Conservation (phyloP, 208 protist genomes). For the Crithidia sp. region DNA sequence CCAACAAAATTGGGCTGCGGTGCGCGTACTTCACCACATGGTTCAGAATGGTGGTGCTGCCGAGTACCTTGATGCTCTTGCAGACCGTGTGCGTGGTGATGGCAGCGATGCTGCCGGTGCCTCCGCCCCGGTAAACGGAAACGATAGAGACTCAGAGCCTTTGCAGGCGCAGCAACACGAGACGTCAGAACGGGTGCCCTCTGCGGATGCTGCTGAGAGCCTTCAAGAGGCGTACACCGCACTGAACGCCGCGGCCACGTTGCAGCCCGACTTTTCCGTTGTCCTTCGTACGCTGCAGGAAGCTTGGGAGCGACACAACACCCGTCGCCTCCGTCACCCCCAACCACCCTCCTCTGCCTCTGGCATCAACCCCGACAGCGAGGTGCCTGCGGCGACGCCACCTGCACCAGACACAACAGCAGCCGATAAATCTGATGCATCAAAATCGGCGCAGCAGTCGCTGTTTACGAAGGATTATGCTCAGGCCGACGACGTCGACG, state of each 20-base stretch:
- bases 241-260: background rate
- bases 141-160: too few relatives aligned
- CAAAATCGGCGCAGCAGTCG: too few relatives aligned
- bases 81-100: background rate
- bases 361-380: background rate
- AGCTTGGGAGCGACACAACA: slow-evolving; percentile 4
- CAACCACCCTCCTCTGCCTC: too few relatives aligned
- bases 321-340: background rate
- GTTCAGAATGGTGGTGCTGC: slow-evolving; percentile 11
- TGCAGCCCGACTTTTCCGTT: background rate
- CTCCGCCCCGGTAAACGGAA: too few relatives aligned
- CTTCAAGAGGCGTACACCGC: too few relatives aligned
- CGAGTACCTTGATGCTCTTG: slow-evolving; percentile 19
- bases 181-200: too few relatives aligned
- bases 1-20: slow-evolving; percentile 8
- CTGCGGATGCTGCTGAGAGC: too few relatives aligned
- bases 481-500: too few relatives aligned
- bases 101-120: background rate
- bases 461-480: too few relatives aligned
- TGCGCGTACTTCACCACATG: slow-evolving; percentile 13
- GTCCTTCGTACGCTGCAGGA: slow-evolving; percentile 1
- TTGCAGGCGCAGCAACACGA: too few relatives aligned
- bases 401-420: too few relatives aligned
- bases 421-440: too few relatives aligned
- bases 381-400: background rate